Base-by-base conservation (phyloP, 352 stramenopile genomes). In the Globisporangium parvum region DNA sequence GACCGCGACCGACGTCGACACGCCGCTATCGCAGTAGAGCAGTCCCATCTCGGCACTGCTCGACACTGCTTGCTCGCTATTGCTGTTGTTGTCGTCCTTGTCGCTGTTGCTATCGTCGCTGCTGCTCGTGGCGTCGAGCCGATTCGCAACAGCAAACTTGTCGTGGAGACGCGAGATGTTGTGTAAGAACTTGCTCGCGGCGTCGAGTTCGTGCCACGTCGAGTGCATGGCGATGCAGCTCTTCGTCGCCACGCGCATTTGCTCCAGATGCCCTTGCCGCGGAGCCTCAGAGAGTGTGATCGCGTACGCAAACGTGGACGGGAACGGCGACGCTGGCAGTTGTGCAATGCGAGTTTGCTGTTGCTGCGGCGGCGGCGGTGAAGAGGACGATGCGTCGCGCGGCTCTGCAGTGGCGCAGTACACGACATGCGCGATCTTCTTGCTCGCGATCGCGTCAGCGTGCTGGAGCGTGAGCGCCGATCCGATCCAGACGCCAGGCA, bases 1-100 rank as follows among this genome's bases (percentile, higher is more conserved):
- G 9, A 77, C 47, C 6, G 62, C 44, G n/a, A 74, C 57, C 21
- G 62, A 73, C 4, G 51, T 58, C 15, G 58, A 64, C 26, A 65
- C 41, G 20, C 67, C 67, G 45, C 41, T 67, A 21, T 69, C 61
- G 47, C 71, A 80, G 51, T 68, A 73, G 9, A 80, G 23, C n/a
- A 80, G 28, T 6, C 52, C 40, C 31, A 49, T 57, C 44, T 57
- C 40, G 9, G 8, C 12, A 10, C 23, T 28, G n/a, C n/a, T 28
- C 6, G 14, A 42, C 17, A 35, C n/a, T 20, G 12, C 40, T 17
- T 8, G 28, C 28, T 33, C 28, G 28, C 28, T 33, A 8, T 33
- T 8, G 28, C 9, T 33, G 28, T 33, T 45, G 15, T 45, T 17
- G 40, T 24, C 41, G 17, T 47, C 3, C 11, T 5, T 4, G 37